These are phyloP conservation scores for Kwoniella mangroviensis DNA, from an alignment of 768 basidiomycete species.

Conservation along the genomic window DNA sequence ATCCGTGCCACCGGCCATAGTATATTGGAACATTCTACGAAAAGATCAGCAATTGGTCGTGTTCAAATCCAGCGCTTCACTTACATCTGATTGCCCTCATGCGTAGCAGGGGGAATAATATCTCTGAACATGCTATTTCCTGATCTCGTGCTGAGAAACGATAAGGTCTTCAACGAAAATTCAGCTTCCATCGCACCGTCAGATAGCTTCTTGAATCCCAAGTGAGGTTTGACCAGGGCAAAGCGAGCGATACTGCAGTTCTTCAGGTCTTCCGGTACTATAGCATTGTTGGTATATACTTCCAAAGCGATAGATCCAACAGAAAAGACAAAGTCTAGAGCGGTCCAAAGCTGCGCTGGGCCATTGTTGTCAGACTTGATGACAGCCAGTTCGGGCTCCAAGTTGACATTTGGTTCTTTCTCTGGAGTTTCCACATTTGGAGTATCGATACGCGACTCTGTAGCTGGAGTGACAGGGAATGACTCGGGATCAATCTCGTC, in stretches of 20 bases:
- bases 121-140: conserved; percentile 86
- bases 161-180: conserved; percentile 84
- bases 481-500: conserved; percentile 50
- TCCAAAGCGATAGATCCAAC: conserved; percentile 78
- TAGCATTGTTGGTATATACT: conserved; percentile 75
- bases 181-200: conserved; percentile 87
- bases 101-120: conserved; percentile 88
- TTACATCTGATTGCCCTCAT: conserved; percentile 78
- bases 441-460: conserved; percentile 24
- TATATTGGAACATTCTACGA: conserved; percentile 77
- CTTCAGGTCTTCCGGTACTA: conserved; percentile 65
- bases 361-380: conserved; percentile 42
- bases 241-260: conserved; percentile 84
- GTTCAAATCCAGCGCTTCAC: conserved; percentile 8
- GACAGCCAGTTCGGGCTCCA: conserved; percentile 58
- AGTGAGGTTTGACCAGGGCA: conserved; percentile 74
- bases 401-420: conserved; percentile 47
- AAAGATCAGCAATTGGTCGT: not conserved
- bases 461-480: conserved; percentile 32
- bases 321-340: conserved; percentile 73
- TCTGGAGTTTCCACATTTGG: conserved; percentile 18
- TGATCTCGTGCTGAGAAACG: conserved; percentile 83
- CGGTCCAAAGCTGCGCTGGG: conserved; percentile 65
- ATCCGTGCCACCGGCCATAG: conserved; percentile 68
- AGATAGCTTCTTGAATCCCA: conserved; percentile 79